Percentiles rank a stretch among this genome's conserved stretches.
These are phyloP conservation scores for Diplodia scrobiculata DNA, from an alignment of 2,329 filamentous ascomycete genomes.

Conservation along the genomic window DNA sequence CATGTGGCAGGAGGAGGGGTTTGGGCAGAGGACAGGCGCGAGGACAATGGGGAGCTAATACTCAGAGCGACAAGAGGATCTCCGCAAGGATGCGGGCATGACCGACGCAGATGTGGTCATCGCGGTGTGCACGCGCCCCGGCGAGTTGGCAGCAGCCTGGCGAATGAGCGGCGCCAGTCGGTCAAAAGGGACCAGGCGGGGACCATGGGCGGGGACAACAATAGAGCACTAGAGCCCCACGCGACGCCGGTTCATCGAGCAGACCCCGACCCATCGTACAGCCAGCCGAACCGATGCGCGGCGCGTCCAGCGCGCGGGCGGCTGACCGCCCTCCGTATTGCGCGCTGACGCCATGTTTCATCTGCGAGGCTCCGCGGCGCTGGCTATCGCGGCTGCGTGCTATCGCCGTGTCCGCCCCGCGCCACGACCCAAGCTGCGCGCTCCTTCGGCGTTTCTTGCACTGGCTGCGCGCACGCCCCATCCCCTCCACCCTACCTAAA, in stretches of 20 bases:
- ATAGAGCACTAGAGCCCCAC: background rate
- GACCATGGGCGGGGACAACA: background rate
- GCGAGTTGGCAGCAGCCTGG: background rate
- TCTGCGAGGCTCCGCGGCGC: background rate
- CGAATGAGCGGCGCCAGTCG: background rate
- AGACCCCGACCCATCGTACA: background rate
- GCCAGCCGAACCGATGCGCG: background rate
- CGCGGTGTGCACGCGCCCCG: slow-evolving; percentile 19
- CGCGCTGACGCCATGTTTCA: slow-evolving; percentile 12
- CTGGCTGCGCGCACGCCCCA: background rate
- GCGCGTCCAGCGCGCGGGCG: slow-evolving; percentile 4
- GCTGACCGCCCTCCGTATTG: slow-evolving; percentile 8
- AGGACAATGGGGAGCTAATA: slow-evolving; percentile 5
- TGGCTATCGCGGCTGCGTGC: background rate
- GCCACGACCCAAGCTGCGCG: background rate
- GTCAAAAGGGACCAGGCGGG: background rate
- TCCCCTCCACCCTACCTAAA: background rate
- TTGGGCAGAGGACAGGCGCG: background rate
- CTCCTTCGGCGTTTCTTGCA: slow-evolving; percentile 7
- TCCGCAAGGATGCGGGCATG: slow-evolving; percentile 21
- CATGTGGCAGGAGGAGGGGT: background rate
- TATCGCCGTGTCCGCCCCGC: background rate
- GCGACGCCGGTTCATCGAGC: background rate
- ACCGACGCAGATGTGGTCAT: slow-evolving; percentile 19
- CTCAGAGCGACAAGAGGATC: slow-evolving; percentile 17